Evolutionary conservation across 139 green algal genomes (phyloP).

Genomic region (Tetradesmus lagerheimii): DNA sequence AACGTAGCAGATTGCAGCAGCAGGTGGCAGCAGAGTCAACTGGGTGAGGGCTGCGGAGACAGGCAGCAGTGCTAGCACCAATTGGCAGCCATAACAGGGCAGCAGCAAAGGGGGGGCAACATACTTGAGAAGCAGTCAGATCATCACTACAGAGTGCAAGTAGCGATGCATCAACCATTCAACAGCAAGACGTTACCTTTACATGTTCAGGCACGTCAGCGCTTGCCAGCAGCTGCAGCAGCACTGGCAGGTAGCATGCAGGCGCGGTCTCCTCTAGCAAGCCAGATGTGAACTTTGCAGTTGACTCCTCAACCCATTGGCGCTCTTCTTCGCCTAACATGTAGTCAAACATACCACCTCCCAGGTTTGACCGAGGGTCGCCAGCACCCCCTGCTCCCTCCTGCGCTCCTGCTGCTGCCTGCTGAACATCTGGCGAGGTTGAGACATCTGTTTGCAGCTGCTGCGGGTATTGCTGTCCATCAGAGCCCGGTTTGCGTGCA

Average conservation of each 20-base stretch:
- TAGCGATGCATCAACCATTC: too few relatives aligned
- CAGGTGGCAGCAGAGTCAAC: too few relatives aligned
- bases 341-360: not conserved
- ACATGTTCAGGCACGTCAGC: slow-evolving; percentile 1
- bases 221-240: slow-evolving; percentile 36
- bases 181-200: too few relatives aligned
- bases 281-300: not conserved
- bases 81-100: too few relatives aligned
- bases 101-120: too few relatives aligned
- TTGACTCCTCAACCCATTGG: not conserved
- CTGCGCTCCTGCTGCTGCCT: not conserved
- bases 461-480: not conserved
- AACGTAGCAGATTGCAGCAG: not conserved
- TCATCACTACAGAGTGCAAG: too few relatives aligned
- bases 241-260: slow-evolving; percentile 33
- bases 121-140: too few relatives aligned
- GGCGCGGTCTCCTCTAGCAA: slow-evolving; percentile 37
- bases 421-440: not conserved
- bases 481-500: not conserved
- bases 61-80: too few relatives aligned
- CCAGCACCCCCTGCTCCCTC: not conserved
- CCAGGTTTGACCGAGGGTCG: not conserved
- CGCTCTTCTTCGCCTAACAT: slow-evolving; percentile 19
- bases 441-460: not conserved
- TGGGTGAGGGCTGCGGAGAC: too few relatives aligned